phyloP scores from a whole-genome alignment of 768 basidiomycete species.

The Bullera alba region DNA sequence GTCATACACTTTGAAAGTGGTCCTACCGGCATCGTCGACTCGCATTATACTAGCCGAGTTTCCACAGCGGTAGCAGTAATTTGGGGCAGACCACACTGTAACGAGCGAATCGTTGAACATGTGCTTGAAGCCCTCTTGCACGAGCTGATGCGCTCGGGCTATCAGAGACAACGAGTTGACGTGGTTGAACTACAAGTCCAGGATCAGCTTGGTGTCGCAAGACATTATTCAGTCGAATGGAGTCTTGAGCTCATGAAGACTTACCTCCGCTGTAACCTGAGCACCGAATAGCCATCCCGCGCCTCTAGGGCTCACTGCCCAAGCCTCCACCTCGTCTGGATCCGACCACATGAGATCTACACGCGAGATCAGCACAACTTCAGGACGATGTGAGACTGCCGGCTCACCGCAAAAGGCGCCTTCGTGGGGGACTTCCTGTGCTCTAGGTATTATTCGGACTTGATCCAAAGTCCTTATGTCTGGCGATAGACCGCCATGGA shows the following conservation, averaged over 20 bases:
- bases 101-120: conserved; percentile 45
- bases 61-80: conserved; percentile 55
- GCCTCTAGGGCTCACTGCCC: conserved; percentile 93
- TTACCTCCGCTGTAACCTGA: conserved; percentile 73
- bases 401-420: conserved; percentile 50
- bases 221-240: neutral
- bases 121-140: conserved; percentile 50
- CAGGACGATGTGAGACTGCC: neutral
- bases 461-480: conserved; percentile 93
- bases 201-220: neutral
- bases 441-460: conserved; percentile 72
- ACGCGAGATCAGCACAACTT: neutral
- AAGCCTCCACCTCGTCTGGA: conserved; percentile 89
- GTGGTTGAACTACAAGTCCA: conserved; percentile 83
- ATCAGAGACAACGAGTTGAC: conserved; percentile 79
- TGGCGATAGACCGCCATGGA: conserved; percentile 92
- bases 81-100: conserved; percentile 46
- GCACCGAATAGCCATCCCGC: conserved; percentile 94
- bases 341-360: conserved; percentile 98
- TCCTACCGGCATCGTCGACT: conserved; percentile 56
- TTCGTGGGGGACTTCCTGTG: conserved; percentile 51
- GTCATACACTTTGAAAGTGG: conserved; percentile 72
- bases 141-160: conserved; percentile 92
- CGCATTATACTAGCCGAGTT: conserved; percentile 89
- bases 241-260: too few relatives aligned